Evolutionary conservation across 805 yeast species (phyloP).

Genomic region (Candida hungchunana): DNA sequence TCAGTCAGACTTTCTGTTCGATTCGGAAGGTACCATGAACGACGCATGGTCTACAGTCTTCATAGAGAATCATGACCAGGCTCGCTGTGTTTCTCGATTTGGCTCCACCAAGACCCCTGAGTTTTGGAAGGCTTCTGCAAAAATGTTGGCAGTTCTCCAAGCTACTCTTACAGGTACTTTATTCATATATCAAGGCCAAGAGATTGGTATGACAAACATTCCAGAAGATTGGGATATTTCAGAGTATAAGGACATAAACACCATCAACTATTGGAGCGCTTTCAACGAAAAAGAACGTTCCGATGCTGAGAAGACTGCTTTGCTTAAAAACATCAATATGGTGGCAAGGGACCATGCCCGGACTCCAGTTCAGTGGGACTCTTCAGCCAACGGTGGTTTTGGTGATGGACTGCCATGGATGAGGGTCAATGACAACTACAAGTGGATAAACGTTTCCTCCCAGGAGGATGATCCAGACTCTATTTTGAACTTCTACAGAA

Average conservation of each 20-base stretch:
- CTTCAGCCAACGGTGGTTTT: conserved; percentile 42
- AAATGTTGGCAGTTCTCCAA: conserved; percentile 45
- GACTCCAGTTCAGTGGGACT: conserved; percentile 55
- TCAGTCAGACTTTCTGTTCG: conserved; percentile 37
- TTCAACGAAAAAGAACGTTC: conserved; percentile 28
- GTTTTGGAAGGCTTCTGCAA: conserved; percentile 38
- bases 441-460: conserved; percentile 43
- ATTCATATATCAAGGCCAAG: conserved; percentile 59
- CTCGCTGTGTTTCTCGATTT: conserved; percentile 49
- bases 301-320: conserved; percentile 26
- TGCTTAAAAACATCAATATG: conserved; percentile 33
- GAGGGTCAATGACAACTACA: conserved; percentile 45
- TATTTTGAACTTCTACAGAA: conserved; percentile 42
- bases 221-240: conserved; percentile 39
- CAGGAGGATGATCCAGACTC: conserved; percentile 46
- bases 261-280: conserved; percentile 38
- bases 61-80: conserved; percentile 55
- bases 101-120: conserved; percentile 37
- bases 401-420: conserved; percentile 50
- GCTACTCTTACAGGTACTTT: conserved; percentile 49
- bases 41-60: conserved; percentile 57
- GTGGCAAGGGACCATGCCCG: conserved; percentile 50
- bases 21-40: conserved; percentile 25
- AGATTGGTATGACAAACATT: conserved; percentile 50
- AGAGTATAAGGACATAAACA: conserved; percentile 48